These are phyloP conservation scores for Yarrowia sp. DNA, from an alignment of 805 yeast species.

Conservation along the genomic window DNA sequence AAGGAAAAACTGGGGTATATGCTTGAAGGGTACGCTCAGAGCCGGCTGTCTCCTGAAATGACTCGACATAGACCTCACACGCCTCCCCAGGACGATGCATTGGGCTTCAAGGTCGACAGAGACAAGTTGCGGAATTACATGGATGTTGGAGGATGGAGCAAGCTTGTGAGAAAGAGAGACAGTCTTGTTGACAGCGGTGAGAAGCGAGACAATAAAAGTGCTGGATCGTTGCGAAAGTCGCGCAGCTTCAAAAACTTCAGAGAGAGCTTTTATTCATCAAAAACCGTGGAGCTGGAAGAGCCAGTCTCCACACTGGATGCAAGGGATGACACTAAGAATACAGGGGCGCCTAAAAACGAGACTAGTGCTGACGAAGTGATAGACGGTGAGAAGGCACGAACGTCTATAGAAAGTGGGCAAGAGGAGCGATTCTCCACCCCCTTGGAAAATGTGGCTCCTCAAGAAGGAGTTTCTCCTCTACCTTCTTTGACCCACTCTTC, in stretches of 20 bases:
- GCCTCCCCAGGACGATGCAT: conserved; percentile 22
- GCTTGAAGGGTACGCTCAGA: conserved; percentile 1
- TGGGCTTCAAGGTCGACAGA: conserved; percentile 23
- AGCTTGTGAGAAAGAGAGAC: conserved; percentile 7
- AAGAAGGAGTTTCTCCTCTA: background rate
- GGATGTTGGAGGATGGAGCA: conserved; percentile 30
- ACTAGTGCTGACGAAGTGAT: background rate
- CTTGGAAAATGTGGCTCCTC: background rate
- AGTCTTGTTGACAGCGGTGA: conserved; percentile 4
- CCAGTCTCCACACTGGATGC: background rate
- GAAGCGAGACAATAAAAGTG: background rate
- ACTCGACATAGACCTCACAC: conserved; percentile 21
- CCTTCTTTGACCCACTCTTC: background rate
- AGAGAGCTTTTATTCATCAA: conserved; percentile 1
- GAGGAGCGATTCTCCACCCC: background rate
- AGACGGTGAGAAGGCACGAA: background rate
- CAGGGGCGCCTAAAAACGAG: background rate
- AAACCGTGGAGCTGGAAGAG: background rate
- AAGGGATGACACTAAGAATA: conserved; percentile 2
- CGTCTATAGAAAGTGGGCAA: background rate
- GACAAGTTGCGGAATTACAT: conserved; percentile 5
- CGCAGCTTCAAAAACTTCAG: conserved; percentile 1
- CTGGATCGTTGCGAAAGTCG: background rate
- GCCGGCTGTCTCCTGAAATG: background rate
- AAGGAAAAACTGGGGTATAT: conserved; percentile 4